Conservation (phyloP, 495 filamentous ascomycete species). For the Lasiosphaeria ovina region DNA sequence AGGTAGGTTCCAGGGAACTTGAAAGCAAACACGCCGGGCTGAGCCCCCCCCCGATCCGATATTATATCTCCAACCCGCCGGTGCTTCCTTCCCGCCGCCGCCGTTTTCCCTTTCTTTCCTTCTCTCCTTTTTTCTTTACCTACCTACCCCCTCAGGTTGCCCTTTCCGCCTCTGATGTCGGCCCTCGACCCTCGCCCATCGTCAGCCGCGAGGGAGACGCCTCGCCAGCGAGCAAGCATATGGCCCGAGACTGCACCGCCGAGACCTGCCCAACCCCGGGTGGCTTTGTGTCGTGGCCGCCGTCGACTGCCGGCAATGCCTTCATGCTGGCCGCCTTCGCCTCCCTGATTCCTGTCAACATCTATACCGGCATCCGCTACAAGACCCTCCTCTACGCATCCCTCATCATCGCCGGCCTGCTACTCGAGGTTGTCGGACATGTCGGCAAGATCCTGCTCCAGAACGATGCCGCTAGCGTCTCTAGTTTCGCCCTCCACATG, state of each 20-base stretch:
- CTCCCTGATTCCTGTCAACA: conserved; percentile 32
- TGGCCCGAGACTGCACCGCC: conserved; percentile 14
- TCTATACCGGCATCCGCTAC: conserved; percentile 40
- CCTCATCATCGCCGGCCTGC: conserved; percentile 32
- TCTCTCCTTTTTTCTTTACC: background rate
- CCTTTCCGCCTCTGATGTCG: conserved; percentile 6
- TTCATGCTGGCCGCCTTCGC: conserved; percentile 42
- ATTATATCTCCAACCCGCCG: background rate
- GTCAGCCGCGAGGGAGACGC: background rate
- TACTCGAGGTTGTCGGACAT: conserved; percentile 42
- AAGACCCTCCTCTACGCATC: conserved; percentile 32
- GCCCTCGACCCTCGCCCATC: background rate
- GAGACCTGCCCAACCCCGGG: conserved; percentile 15
- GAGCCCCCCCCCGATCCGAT: too few relatives aligned
- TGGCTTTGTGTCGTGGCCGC: conserved; percentile 30
- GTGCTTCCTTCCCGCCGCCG: background rate
- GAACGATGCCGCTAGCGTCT: conserved; percentile 23
- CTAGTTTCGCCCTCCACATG: conserved; percentile 36
- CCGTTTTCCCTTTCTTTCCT: background rate
- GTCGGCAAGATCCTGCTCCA: conserved; percentile 38
- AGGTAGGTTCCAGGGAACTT: too few relatives aligned
- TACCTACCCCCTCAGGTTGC: background rate
- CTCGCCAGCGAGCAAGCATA: background rate
- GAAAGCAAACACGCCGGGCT: too few relatives aligned
- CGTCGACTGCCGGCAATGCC: conserved; percentile 31